Conservation (phyloP, 495 filamentous ascomycete genomes). For the Talaromyces thailandensis region DNA sequence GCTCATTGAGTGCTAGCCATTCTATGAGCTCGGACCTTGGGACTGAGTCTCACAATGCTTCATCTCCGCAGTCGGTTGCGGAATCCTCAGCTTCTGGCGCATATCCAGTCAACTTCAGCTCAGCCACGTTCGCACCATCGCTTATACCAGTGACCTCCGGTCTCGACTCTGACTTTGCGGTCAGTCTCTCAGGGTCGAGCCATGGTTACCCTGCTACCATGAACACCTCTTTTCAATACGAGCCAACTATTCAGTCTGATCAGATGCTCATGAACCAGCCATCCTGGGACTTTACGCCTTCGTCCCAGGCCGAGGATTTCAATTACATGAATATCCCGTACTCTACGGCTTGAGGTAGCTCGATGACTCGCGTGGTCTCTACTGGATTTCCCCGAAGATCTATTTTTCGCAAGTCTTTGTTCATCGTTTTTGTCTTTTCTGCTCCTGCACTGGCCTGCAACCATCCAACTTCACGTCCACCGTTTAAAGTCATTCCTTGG, state of each 20-base stretch:
- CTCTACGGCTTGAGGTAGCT: slow-evolving; percentile 9
- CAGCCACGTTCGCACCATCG: slow-evolving; percentile 4
- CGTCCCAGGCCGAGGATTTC: slow-evolving; percentile 18
- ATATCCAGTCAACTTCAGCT: slow-evolving; percentile 16
- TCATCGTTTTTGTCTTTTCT: slow-evolving; percentile 3
- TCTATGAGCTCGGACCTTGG: slow-evolving; percentile 33
- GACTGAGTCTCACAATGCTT: slow-evolving; percentile 27
- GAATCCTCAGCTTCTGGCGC: slow-evolving; percentile 24
- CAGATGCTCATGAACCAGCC: slow-evolving; percentile 13
- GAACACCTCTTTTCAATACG: slow-evolving; percentile 23
- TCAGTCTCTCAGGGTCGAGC: slow-evolving; percentile 21
- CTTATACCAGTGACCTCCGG: neutral
- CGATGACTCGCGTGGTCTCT: neutral
- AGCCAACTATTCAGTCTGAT: slow-evolving; percentile 21
- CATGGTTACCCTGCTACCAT: slow-evolving; percentile 25
- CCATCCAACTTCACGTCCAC: slow-evolving; percentile 7
- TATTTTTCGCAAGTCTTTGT: neutral
- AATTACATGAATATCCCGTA: slow-evolving; percentile 29
- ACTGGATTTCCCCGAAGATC: neutral
- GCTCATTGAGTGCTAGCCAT: slow-evolving; percentile 29
- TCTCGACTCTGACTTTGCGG: slow-evolving; percentile 19
- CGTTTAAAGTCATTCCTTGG: slow-evolving; percentile 9
- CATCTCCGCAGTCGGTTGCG: slow-evolving; percentile 37
- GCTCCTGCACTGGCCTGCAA: slow-evolving; percentile 7
- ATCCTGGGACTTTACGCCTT: slow-evolving; percentile 28